phyloP scores from a whole-genome alignment of 1,284 basidiomycete species.

The Marasmius fiardii region DNA sequence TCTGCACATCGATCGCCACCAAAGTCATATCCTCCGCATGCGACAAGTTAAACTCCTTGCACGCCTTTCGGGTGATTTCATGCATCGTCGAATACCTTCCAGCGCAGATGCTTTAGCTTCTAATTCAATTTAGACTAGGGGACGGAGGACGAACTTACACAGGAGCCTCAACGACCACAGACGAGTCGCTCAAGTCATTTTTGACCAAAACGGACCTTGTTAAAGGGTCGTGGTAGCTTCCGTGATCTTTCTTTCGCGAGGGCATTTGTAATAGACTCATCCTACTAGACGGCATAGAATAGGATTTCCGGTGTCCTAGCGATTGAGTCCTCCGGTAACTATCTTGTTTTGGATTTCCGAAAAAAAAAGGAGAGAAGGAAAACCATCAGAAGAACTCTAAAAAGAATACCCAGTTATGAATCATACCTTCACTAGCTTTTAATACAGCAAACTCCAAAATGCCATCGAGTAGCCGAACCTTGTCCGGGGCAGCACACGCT shows the following conservation, averaged over 20 bases:
- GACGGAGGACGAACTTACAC: not conserved
- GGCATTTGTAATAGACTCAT: not conserved
- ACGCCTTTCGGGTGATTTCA: not conserved
- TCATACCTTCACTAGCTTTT: not conserved
- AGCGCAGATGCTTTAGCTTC: not conserved
- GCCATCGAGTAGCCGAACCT: conserved; percentile 1
- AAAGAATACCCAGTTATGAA: not conserved
- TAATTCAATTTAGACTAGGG: not conserved
- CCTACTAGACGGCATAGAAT: not conserved
- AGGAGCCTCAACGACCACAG: not conserved
- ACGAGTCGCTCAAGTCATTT: not conserved
- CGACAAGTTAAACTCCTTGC: not conserved
- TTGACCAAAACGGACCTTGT: not conserved
- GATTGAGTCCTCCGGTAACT: not conserved
- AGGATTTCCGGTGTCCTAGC: not conserved
- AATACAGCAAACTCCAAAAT: conserved; percentile 2
- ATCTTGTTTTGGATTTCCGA: not conserved
- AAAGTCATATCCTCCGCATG: not conserved
- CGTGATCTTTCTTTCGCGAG: not conserved
- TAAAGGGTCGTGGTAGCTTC: not conserved
- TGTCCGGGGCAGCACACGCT: conserved; percentile 7
- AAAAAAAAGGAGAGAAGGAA: too few relatives aligned
- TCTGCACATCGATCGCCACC: not conserved
- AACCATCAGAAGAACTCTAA: not conserved
- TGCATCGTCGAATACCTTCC: not conserved